Conservation (phyloP, 768 basidiomycete genomes). For the Cystofilobasidium macerans region DNA sequence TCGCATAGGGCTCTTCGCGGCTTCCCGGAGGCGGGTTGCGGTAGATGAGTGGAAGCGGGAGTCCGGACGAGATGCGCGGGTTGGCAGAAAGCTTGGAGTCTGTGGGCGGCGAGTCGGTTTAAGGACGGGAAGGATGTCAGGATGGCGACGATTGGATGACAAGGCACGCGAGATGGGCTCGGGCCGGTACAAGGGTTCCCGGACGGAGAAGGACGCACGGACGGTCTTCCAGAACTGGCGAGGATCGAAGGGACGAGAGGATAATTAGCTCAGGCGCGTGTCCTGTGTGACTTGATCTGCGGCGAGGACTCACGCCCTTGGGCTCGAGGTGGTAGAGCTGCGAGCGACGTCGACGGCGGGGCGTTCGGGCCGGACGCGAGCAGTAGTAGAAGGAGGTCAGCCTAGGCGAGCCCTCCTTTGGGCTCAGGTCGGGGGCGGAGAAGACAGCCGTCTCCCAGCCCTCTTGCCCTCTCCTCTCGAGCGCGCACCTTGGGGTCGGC, state of each 20-base stretch:
- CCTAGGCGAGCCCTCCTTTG: too few species aligned
- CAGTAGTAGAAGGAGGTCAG: too few species aligned
- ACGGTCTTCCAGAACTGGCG: slow-evolving; percentile 6
- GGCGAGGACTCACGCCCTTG: not conserved
- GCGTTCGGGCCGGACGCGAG: too few species aligned
- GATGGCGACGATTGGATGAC: not conserved
- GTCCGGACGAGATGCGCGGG: slow-evolving; percentile 80
- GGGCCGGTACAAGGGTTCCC: too few species aligned
- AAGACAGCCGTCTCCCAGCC: too few species aligned
- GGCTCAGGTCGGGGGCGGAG: too few species aligned
- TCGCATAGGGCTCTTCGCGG: slow-evolving; percentile 70
- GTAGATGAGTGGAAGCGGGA: slow-evolving; percentile 61
- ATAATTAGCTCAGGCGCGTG: too few species aligned
- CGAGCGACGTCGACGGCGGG: too few species aligned
- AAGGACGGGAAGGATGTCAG: not conserved
- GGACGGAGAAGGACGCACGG: not conserved
- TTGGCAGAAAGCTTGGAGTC: not conserved
- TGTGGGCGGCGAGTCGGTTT: not conserved
- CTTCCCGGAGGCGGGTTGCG: slow-evolving; percentile 82
- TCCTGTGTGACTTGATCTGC: too few species aligned
- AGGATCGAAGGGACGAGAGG: too few species aligned
- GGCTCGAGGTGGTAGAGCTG: not conserved
- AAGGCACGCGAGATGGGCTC: not conserved
- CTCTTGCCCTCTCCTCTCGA: too few species aligned
- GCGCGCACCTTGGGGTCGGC: not conserved